Evolutionary conservation across 306 rosid species (phyloP).

Genomic region (Cajanus cajan): DNA sequence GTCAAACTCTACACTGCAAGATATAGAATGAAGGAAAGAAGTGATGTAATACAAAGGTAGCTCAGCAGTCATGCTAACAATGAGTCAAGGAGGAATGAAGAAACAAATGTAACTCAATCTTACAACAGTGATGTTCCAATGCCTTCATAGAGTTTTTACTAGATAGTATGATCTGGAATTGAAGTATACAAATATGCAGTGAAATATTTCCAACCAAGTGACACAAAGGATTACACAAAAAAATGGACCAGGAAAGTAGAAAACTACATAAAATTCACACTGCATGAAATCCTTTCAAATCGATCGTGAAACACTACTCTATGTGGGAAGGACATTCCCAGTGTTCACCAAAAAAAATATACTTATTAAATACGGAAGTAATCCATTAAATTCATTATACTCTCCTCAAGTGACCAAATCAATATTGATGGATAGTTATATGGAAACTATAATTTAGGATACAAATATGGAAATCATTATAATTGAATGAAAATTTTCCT

Average conservation of each 20-base stretch:
- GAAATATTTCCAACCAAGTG: not conserved
- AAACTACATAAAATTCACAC: slow-evolving; percentile 15
- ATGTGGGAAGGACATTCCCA: not conserved
- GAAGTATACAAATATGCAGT: not conserved
- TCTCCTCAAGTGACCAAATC: slow-evolving; percentile 11
- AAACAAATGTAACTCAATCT: slow-evolving; percentile 22
- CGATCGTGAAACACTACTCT: slow-evolving; percentile 24
- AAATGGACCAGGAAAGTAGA: slow-evolving; percentile 4
- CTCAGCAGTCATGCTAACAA: slow-evolving; percentile 9
- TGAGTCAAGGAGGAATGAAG: not conserved
- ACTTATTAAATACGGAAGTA: not conserved
- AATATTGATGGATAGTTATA: not conserved
- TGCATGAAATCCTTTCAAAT: slow-evolving; percentile 18
- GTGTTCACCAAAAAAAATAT: slow-evolving; percentile 3
- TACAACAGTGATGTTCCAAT: slow-evolving; percentile 6
- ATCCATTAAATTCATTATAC: not conserved
- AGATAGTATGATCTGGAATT: slow-evolving; percentile 22
- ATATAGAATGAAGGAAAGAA: slow-evolving; percentile 2
- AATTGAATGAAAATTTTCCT: slow-evolving; percentile 15
- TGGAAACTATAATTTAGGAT: not conserved
- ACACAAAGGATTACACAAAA: not conserved
- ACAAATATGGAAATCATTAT: not conserved
- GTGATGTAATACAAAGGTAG: not conserved
- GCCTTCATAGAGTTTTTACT: slow-evolving; percentile 19
- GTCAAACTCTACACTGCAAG: slow-evolving; percentile 29